These are phyloP conservation scores for Kurtzmaniella fragi DNA, from an alignment of 805 yeast species.

Conservation along the genomic window DNA sequence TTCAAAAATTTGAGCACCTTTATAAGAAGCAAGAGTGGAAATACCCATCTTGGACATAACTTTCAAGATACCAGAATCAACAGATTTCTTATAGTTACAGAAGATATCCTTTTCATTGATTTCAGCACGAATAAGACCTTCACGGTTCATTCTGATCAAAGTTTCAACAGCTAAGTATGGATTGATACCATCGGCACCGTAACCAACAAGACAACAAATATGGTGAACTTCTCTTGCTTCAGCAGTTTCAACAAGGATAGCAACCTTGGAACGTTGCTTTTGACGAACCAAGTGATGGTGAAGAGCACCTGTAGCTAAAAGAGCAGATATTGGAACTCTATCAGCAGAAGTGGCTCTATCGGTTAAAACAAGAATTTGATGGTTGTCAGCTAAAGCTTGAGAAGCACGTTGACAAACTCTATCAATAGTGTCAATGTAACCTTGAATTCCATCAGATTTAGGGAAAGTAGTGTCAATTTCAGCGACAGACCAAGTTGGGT, in stretches of 20 bases:
- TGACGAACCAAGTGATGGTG: slow-evolving; percentile 95
- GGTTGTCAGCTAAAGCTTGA: slow-evolving; percentile 70
- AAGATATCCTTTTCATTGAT: slow-evolving; percentile 58
- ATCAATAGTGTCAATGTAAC: slow-evolving; percentile 81
- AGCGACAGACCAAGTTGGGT: slow-evolving; percentile 82
- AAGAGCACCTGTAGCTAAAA: slow-evolving; percentile 94
- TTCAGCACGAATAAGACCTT: slow-evolving; percentile 58
- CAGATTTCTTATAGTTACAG: slow-evolving; percentile 75
- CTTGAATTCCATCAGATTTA: slow-evolving; percentile 76
- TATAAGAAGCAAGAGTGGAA: slow-evolving; percentile 95
- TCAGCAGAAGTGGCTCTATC: slow-evolving; percentile 60
- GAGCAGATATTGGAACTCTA: slow-evolving; percentile 77
- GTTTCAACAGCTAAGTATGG: slow-evolving; percentile 94
- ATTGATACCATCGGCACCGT: slow-evolving; percentile 95
- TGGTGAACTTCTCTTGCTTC: slow-evolving; percentile 98
- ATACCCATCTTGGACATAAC: slow-evolving; percentile 99
- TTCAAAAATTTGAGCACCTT: slow-evolving; percentile 98
- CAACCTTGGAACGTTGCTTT: slow-evolving; percentile 94
- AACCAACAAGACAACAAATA: slow-evolving; percentile 88
- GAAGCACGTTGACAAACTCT: slow-evolving; percentile 84
- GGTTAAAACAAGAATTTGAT: slow-evolving; percentile 70
- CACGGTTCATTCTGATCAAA: slow-evolving; percentile 75
- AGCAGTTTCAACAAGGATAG: slow-evolving; percentile 86
- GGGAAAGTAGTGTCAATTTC: slow-evolving; percentile 85
- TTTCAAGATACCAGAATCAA: slow-evolving; percentile 88